Evolutionary conservation across 2,329 filamentous ascomycete species (phyloP), one percentile per base, ranked within the genome.

Genomic region (Chalaropsis thielavioides): DNA sequence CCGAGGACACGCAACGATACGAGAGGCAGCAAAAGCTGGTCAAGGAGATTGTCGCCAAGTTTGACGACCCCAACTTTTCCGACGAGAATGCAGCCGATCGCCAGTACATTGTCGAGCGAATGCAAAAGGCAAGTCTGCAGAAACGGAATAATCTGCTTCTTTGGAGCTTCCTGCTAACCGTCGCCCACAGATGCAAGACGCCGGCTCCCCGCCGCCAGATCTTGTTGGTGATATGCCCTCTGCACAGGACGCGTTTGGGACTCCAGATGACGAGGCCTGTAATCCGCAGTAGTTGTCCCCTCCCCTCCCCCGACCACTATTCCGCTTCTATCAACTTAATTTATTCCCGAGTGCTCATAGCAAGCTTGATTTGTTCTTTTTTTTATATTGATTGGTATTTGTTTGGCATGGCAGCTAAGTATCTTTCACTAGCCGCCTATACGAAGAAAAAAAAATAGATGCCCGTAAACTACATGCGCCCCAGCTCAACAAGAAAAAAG

Each of bases 71-170:
- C 64, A 83, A 81, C 0, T 99, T 95, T 74, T 83, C 83, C 59
- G 94, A 99, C 76, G 83, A 87, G 13, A 92, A 95, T 72, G 76
- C 87, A 15, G 80, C 83, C 58, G 90, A 95, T 75, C 81, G 92
- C 68, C 90, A 95, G 73, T 96, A 91, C 75, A 94, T 99, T 71
- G 92, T 96, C 69, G 92, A 96, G 72, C 87, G 87, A 73, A 99
- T 99, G 94, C 92, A 97, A 75, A 92, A 92, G 85, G 92, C 96
- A 75, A 31, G 6, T 6, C 73, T 27, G 58, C 17, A 22, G 8
- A 59, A 46, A 5, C 7, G 56, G 19, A 27, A 38, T 8, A 38
- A 10, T 38, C 35, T 38, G 35, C 35, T 38, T 38, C 35, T 38
- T 38, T 4, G 5, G 10, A 38, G 10, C 31, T 6, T 31, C 8